Conservation (phyloP, 768 basidiomycete species). For the Pleurotus ostreatus region DNA sequence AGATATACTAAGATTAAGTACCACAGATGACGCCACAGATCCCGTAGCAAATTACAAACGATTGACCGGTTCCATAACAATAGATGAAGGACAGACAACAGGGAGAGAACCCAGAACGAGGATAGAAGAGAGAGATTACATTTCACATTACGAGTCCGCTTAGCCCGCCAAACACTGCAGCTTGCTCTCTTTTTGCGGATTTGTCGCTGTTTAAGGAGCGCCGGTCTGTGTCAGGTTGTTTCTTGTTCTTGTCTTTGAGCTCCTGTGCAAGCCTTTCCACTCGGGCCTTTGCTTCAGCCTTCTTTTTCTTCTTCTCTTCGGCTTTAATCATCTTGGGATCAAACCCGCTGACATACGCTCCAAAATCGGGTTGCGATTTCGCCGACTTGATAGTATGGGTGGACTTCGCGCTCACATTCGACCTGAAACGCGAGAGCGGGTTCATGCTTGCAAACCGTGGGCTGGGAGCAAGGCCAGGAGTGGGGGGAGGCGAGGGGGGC, state of each 20-base stretch:
- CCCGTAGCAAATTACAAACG: neutral
- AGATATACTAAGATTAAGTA: neutral
- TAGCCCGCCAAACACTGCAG: slow-evolving; percentile 18
- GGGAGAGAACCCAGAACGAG: neutral
- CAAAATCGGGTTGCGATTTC: slow-evolving; percentile 17
- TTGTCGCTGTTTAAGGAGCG: slow-evolving; percentile 21
- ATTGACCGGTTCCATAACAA: neutral
- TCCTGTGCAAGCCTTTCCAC: slow-evolving; percentile 40
- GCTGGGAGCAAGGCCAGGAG: slow-evolving; percentile 10
- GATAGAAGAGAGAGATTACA: no score
- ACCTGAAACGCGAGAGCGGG: slow-evolving; percentile 21
- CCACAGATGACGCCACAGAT: neutral
- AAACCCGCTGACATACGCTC: slow-evolving; percentile 7
- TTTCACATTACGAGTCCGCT: neutral
- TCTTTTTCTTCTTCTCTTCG: slow-evolving; percentile 38
- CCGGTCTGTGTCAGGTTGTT: slow-evolving; percentile 25
- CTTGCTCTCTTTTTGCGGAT: slow-evolving; percentile 12
- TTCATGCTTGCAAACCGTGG: slow-evolving; percentile 13
- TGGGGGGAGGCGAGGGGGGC: neutral
- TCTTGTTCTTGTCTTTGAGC: slow-evolving; percentile 33
- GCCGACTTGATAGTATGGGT: slow-evolving; percentile 6
- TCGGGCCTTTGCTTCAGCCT: slow-evolving; percentile 31
- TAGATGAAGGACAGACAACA: neutral
- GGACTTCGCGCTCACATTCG: slow-evolving; percentile 14
- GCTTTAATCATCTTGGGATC: slow-evolving; percentile 42